Conservation (phyloP, 345 rosid genomes). For the Heritiera fomes region DNA sequence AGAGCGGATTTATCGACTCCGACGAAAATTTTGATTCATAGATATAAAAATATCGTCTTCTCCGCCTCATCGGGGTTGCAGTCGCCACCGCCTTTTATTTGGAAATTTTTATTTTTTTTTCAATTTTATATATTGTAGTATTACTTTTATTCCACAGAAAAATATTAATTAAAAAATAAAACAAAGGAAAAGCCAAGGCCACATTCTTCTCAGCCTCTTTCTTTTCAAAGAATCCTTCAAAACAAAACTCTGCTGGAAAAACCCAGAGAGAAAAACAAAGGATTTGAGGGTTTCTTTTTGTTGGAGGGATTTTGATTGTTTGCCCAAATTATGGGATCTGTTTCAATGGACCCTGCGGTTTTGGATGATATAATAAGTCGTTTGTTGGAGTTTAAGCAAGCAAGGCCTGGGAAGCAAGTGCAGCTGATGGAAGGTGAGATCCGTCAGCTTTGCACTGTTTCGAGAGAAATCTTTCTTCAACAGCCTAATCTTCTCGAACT, state of each 20-base stretch:
- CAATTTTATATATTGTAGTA: neutral
- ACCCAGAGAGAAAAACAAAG: slow-evolving; percentile 12
- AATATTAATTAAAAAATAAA: neutral
- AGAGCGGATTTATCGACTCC: slow-evolving; percentile 4
- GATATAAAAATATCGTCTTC: slow-evolving; percentile 9
- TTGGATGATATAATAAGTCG: slow-evolving; percentile 73
- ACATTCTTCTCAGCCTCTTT: neutral
- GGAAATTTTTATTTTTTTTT: neutral
- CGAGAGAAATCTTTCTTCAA: slow-evolving; percentile 78
- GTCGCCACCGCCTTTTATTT: slow-evolving; percentile 15
- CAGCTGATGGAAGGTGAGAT: slow-evolving; percentile 85
- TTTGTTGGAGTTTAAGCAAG: slow-evolving; percentile 60
- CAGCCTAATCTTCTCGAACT: slow-evolving; percentile 92
- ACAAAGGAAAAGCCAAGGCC: neutral
- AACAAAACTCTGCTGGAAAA: neutral
- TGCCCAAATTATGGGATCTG: slow-evolving; percentile 27
- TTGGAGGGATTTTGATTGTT: neutral
- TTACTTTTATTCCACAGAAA: neutral
- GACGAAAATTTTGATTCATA: neutral
- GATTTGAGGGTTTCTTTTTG: slow-evolving; percentile 21
- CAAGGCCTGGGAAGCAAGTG: slow-evolving; percentile 69
- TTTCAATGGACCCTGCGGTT: slow-evolving; percentile 56
- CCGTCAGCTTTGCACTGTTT: slow-evolving; percentile 69
- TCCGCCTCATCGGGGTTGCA: slow-evolving; percentile 42
- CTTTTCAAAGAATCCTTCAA: neutral